Percentiles rank a stretch among this genome's conserved stretches.
phyloP scores from a whole-genome alignment of 169 alveolate genomes.

The Cryptosporidium sp. region DNA sequence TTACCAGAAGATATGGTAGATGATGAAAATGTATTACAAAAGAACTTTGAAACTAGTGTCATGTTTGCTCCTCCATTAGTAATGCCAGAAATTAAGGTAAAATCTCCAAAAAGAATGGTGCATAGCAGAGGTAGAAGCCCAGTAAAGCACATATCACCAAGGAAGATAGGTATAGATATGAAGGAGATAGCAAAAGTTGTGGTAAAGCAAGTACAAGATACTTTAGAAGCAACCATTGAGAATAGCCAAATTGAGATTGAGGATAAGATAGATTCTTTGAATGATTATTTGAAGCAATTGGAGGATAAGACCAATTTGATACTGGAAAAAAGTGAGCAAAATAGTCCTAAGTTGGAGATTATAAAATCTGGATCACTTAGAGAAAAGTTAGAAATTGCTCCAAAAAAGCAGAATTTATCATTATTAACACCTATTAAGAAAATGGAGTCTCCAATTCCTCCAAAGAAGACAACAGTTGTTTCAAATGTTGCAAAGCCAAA shows the following conservation, averaged over 20 bases:
- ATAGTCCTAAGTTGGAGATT: slow-evolving; percentile 22
- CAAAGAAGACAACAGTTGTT: neutral
- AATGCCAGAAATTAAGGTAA: slow-evolving; percentile 38
- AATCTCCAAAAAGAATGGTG: slow-evolving; percentile 24
- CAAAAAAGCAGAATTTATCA: slow-evolving; percentile 13
- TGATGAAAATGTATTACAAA: neutral
- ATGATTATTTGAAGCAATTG: slow-evolving; percentile 26
- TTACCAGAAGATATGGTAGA: neutral
- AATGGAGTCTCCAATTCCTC: slow-evolving; percentile 29
- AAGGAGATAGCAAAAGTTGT: slow-evolving; percentile 61
- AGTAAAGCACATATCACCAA: slow-evolving; percentile 1
- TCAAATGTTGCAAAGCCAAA: neutral
- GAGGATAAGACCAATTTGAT: slow-evolving; percentile 58
- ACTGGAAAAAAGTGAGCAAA: slow-evolving; percentile 33
- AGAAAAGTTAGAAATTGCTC: neutral
- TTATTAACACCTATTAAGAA: neutral
- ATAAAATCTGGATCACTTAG: neutral
- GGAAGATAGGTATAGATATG: slow-evolving; percentile 24
- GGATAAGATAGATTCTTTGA: slow-evolving; percentile 50
- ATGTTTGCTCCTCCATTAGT: slow-evolving; percentile 70
- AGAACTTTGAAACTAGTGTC: slow-evolving; percentile 4
- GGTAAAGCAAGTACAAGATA: slow-evolving; percentile 39
- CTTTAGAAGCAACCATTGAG: slow-evolving; percentile 19
- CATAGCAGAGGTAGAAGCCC: slow-evolving; percentile 13
- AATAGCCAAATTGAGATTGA: slow-evolving; percentile 45